Evolutionary conservation across 768 basidiomycete species (phyloP), one percentile per base, ranked within the genome.

Genomic region (Exsudoporus frostii): DNA sequence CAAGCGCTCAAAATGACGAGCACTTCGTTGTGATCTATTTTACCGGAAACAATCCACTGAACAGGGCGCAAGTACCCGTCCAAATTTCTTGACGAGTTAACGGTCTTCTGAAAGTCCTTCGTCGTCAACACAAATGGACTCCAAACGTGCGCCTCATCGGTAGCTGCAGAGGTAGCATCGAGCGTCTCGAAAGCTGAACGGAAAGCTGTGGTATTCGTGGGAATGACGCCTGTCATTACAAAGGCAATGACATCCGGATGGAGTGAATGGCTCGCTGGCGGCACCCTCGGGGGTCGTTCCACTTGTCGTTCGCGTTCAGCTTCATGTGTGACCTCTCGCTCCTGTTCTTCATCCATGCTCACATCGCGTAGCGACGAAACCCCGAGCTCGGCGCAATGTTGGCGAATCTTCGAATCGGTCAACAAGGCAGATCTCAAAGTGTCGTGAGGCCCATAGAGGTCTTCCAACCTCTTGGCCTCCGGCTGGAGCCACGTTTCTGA

Each of bases 341-440:
- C 80, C 53, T 81, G 79, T 53, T 81, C 80, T 56, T 80, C 78
- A 27, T 73, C 73, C 61, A 76, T 60, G 30, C 52, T 58, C 27
- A 53, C 56, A 36, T 65, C 59, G 2, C 56, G 58, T 0, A 54
- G 37, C 4, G 54, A 50, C 9, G 30, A 25, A 27, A 66, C 19
- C 1, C 63, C 65, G 33, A 65, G 65, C 7, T 51, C 37, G 2
- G 2, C 13, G 8, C 65, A 67, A 30, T 36, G 58, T 8, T 34
- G 38, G 14, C 30, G 53, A 33, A 66, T 65, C 1, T 51, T 50
- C 15, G 55, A 41, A 20, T 33, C 32, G 3, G 19, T 15, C 24
- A 34, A 8, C 1, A 34, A 5, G n/a, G 33, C 0, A 22, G 29
- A 25, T 1, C 20, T 50, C 0, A 34, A 46, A 20, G 45, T 17